These are phyloP conservation scores for Eugenia klotzschiana DNA, from an alignment of 441 rosid species.

Conservation along the genomic window DNA sequence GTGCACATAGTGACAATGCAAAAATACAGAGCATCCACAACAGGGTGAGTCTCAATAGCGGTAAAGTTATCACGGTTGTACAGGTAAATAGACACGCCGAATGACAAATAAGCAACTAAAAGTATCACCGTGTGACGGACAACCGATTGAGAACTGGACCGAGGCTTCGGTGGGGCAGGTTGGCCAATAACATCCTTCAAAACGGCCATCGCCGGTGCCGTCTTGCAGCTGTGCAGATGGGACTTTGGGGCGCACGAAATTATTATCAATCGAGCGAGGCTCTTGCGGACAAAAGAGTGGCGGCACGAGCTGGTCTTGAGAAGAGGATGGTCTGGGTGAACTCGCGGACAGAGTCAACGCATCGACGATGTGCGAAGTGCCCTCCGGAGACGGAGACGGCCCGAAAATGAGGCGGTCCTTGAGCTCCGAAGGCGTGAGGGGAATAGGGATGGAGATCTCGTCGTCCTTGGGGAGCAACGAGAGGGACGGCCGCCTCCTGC, in stretches of 20 bases:
- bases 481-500: neutral
- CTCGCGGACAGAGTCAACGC: neutral
- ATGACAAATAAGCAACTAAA: neutral
- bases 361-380: neutral
- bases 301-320: neutral
- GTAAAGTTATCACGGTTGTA: neutral
- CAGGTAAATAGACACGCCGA: neutral
- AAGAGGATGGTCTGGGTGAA: neutral
- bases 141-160: neutral
- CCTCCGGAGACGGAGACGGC: neutral
- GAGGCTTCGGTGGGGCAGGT: neutral
- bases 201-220: neutral
- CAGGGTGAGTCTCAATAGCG: neutral
- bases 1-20: constrained; percentile 10
- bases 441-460: neutral
- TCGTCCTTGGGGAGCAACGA: neutral
- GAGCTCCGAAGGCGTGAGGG: neutral
- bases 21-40: constrained; percentile 5
- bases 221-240: constrained; percentile 1
- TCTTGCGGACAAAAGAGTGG: neutral
- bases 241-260: neutral
- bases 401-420: constrained; percentile 7
- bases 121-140: neutral
- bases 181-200: neutral
- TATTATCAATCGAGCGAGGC: neutral